Base-by-base conservation (phyloP, 495 filamentous ascomycete genomes). In the Pyrenula massariospora region DNA sequence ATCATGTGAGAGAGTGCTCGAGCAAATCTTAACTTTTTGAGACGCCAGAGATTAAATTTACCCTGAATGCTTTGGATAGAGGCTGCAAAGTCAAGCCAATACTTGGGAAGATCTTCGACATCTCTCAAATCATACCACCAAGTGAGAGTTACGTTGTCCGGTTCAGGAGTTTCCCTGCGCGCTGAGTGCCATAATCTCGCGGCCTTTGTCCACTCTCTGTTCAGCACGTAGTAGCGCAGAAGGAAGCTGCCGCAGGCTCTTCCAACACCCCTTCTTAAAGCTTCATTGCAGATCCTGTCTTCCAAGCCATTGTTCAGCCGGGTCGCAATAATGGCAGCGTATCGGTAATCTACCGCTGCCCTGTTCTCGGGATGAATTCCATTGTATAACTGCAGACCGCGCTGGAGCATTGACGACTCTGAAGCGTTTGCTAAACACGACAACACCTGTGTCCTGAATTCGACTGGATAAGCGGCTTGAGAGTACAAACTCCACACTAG, bases 331-430 rank as follows among this genome's bases (percentile, higher is more conserved):
- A 42, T 56, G 19, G 63, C 59, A 48, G 75, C 62, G 51, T 66
- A 56, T 21, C 63, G 55, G 58, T 74, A 81, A 60, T 78, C 70
- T 5, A 65, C 60, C 12, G 58, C 59, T 0, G 65, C 63, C 22
- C 73, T 68, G 21, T 62, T 53, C 15, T 65, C 36, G 1, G 55
- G 31, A 21, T 68, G 55, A 48, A 78, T 74, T 12, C 49, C 24
- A 22, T 73, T 57, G 57, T 82, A 77, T 2, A 80, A 22, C 10
- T 67, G 59, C 56, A 70, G 65, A n/a, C 65, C 65, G 25, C 73
- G 63, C 62, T 69, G 64, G 25, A 62, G 55, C 8, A 63, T 81
- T 70, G 23, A 68, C 24, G 1, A 51, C 22, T 10, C 60, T 55
- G 2, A 59, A 42, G 3, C 78, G 78, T 3, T 47, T 57, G 36